Conservation (phyloP, 768 basidiomycete species). For the Tricholoma hemisulphureum region DNA sequence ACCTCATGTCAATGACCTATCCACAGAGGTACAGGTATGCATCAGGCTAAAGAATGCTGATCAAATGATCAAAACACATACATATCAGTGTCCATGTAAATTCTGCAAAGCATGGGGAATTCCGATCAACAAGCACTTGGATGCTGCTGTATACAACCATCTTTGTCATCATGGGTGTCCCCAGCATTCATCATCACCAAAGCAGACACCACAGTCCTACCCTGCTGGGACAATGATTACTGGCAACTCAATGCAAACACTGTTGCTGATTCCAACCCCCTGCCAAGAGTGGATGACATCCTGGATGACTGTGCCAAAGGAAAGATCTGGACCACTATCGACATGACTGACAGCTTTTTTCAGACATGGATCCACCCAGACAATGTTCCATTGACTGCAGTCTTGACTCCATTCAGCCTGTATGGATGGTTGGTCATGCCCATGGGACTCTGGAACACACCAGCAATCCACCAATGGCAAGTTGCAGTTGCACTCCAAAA, state of each 20-base stretch:
- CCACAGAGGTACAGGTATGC: neutral
- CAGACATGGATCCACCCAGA: too few relatives aligned
- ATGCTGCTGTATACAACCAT: conserved; percentile 26
- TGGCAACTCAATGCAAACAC: conserved; percentile 24
- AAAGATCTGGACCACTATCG: too few relatives aligned
- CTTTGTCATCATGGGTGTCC: conserved; percentile 25
- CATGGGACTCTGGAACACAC: too few relatives aligned
- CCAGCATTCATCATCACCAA: conserved; percentile 31
- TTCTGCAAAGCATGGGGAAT: conserved; percentile 28
- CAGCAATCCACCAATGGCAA: too few relatives aligned
- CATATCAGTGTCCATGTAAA: conserved; percentile 29
- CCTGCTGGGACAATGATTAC: conserved; percentile 30
- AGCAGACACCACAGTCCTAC: conserved; percentile 19
- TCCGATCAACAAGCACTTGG: conserved; percentile 31
- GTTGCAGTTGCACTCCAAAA: too few relatives aligned
- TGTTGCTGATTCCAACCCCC: conserved; percentile 5
- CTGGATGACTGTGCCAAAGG: too few relatives aligned
- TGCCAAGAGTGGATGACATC: too few relatives aligned
- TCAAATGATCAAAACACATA: conserved; percentile 2
- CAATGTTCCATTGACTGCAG: too few relatives aligned
- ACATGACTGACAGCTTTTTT: too few relatives aligned
- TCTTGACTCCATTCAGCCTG: too few relatives aligned
- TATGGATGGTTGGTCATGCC: too few relatives aligned
- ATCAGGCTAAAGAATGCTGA: too few relatives aligned
- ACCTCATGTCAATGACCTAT: conserved; percentile 20